These are phyloP conservation scores for Trematosphaeria pertusa DNA, from an alignment of 2,329 filamentous ascomycete species.

Conservation along the genomic window DNA sequence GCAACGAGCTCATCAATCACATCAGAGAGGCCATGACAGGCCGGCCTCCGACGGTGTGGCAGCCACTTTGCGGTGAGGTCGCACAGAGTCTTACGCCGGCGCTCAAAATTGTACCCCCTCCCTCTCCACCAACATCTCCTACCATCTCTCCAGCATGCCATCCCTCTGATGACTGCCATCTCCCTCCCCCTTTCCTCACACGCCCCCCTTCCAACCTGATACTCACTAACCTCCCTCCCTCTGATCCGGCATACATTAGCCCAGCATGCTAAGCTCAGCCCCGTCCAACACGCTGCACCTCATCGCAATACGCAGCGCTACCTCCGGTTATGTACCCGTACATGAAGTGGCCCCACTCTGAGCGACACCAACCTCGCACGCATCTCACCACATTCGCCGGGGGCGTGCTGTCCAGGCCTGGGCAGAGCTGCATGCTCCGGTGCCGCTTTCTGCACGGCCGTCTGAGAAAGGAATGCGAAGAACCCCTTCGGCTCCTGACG, in stretches of 20 bases:
- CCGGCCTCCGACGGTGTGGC: neutral
- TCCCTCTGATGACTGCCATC: too few relatives aligned
- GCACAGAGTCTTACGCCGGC: constrained; percentile 16
- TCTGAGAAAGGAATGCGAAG: neutral
- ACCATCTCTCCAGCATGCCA: neutral
- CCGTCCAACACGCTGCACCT: constrained; percentile 28
- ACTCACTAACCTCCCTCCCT: constrained; percentile 24
- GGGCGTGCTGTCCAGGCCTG: constrained; percentile 16
- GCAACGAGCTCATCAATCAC: constrained; percentile 19
- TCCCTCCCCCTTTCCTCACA: constrained; percentile 2
- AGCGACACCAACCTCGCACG: constrained; percentile 20
- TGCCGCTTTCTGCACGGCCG: constrained; percentile 4
- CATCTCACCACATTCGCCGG: constrained; percentile 24
- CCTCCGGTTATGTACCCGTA: constrained; percentile 26
- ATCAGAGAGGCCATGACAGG: constrained; percentile 18
- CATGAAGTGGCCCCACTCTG: constrained; percentile 16
- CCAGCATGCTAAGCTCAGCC: constrained; percentile 21
- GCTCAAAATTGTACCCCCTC: neutral
- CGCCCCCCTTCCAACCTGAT: neutral
- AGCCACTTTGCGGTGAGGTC: constrained; percentile 33
- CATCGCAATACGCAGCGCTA: constrained; percentile 14
- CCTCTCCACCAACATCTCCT: constrained; percentile 15
- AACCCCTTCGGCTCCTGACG: neutral
- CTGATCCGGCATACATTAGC: constrained; percentile 39
- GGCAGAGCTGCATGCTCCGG: constrained; percentile 7